Evolutionary conservation across 768 basidiomycete genomes (phyloP).

Genomic region (Cyclocybe aegerita): DNA sequence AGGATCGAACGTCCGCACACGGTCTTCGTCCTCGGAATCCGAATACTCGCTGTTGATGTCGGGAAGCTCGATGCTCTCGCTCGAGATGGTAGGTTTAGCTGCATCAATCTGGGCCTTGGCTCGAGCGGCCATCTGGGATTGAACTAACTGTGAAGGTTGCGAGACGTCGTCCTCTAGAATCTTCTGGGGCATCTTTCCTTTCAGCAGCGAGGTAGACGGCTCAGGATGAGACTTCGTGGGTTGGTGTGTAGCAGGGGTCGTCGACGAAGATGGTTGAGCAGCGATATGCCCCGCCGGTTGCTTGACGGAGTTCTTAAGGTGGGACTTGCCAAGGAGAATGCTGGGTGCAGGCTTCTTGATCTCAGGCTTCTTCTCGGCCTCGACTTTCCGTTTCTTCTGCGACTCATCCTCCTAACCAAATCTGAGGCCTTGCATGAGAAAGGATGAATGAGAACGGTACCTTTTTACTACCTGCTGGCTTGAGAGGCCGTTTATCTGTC

Average conservation of each 20-base stretch:
- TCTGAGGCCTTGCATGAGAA: slow-evolving; percentile 4
- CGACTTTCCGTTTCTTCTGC: slow-evolving; percentile 71
- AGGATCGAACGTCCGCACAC: slow-evolving; percentile 67
- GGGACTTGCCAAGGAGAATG: slow-evolving; percentile 48
- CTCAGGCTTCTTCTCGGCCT: slow-evolving; percentile 56
- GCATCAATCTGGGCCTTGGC: slow-evolving; percentile 68
- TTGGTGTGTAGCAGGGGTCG: slow-evolving; percentile 9
- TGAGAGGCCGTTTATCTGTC: slow-evolving; percentile 66
- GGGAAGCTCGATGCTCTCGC: slow-evolving; percentile 87
- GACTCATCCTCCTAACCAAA: slow-evolving; percentile 60
- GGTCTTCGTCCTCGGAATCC: slow-evolving; percentile 90
- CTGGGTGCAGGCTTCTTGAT: slow-evolving; percentile 50
- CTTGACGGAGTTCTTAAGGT: slow-evolving; percentile 42
- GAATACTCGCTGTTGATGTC: slow-evolving; percentile 98
- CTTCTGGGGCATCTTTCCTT: slow-evolving; percentile 26
- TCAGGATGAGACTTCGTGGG: slow-evolving; percentile 33
- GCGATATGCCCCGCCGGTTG: slow-evolving; percentile 20
- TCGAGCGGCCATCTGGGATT: slow-evolving; percentile 71
- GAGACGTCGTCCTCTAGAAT: slow-evolving; percentile 49
- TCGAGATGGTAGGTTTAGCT: slow-evolving; percentile 54
- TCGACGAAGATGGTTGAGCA: slow-evolving; percentile 23
- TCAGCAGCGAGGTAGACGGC: slow-evolving; percentile 23
- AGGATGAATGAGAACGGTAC: slow-evolving; percentile 25
- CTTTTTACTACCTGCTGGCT: slow-evolving; percentile 54
- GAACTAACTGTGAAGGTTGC: slow-evolving; percentile 63